Conservation (phyloP, 768 basidiomycete species). For the Phylloporus arenicola region DNA sequence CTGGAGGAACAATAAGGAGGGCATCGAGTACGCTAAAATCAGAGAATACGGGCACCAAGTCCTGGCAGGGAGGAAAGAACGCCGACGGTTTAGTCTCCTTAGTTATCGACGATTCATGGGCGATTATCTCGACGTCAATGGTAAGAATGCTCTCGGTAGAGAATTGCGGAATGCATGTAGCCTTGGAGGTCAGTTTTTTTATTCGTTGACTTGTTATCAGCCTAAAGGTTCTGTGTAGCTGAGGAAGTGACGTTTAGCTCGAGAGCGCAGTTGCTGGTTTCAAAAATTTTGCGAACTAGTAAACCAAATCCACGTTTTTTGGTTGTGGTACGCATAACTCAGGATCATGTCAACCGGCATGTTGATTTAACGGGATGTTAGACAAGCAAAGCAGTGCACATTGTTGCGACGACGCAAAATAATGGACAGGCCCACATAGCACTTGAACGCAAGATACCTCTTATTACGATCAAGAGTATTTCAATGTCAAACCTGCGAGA, state of each 20-base stretch:
- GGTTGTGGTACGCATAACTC: slow-evolving; percentile 60
- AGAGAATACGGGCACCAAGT: slow-evolving; percentile 96
- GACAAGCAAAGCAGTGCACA: slow-evolving; percentile 71
- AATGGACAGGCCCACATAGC: slow-evolving; percentile 54
- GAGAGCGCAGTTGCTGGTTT: slow-evolving; percentile 74
- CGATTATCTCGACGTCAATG: slow-evolving; percentile 91
- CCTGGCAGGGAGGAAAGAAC: slow-evolving; percentile 86
- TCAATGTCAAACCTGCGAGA: slow-evolving; percentile 86
- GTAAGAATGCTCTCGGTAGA: slow-evolving; percentile 69
- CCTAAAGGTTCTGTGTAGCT: slow-evolving; percentile 32
- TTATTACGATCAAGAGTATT: slow-evolving; percentile 83
- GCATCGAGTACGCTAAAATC: slow-evolving; percentile 79
- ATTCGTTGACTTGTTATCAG: not conserved
- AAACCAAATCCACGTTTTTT: slow-evolving; percentile 89
- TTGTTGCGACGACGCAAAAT: slow-evolving; percentile 57
- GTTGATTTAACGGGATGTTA: slow-evolving; percentile 2
- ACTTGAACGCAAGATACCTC: slow-evolving; percentile 83
- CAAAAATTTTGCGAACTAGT: slow-evolving; percentile 81
- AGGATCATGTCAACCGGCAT: not conserved
- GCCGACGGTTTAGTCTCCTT: slow-evolving; percentile 86
- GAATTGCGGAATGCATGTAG: slow-evolving; percentile 68
- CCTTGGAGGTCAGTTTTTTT: slow-evolving; percentile 55
- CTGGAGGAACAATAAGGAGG: slow-evolving; percentile 98
- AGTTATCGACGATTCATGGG: slow-evolving; percentile 94
- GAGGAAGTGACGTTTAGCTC: slow-evolving; percentile 85